Conservation (phyloP, 192 early-diverging fungal genomes). For the Pilobolus umbonatus region DNA sequence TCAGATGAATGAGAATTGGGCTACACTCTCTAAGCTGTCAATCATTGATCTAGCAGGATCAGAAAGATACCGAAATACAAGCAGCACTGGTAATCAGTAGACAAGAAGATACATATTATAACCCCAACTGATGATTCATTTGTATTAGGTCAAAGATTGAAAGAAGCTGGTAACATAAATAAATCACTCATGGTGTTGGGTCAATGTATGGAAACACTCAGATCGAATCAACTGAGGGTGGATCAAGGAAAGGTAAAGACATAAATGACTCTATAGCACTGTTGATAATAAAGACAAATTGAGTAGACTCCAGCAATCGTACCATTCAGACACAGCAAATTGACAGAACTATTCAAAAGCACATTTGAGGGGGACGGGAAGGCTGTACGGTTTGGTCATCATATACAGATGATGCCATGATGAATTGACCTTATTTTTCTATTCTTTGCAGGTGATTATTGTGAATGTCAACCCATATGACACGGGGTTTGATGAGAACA, state of each 20-base stretch:
- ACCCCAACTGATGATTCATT: background rate
- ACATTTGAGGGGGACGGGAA: conserved; percentile 56
- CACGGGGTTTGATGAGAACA: conserved; percentile 49
- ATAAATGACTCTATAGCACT: background rate
- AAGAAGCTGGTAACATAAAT: conserved; percentile 66
- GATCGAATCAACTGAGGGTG: conserved; percentile 42
- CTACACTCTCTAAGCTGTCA: conserved; percentile 44
- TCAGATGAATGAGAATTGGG: conserved; percentile 37
- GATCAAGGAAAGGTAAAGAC: conserved; percentile 36
- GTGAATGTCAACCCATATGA: conserved; percentile 60
- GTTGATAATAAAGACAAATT: background rate
- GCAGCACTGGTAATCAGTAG: conserved; percentile 29
- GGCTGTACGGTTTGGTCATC: conserved; percentile 33
- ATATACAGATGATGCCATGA: too few species aligned
- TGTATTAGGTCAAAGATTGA: conserved; percentile 42
- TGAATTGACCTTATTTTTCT: too few species aligned
- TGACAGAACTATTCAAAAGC: conserved; percentile 64
- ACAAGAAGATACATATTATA: background rate
- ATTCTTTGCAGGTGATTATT: conserved; percentile 55
- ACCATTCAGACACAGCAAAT: conserved; percentile 62
- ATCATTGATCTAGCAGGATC: conserved; percentile 70
- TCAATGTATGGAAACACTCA: conserved; percentile 63
- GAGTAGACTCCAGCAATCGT: conserved; percentile 38
- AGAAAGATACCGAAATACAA: conserved; percentile 55
- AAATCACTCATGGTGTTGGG: conserved; percentile 65